Evolutionary conservation across 768 basidiomycete species (phyloP).

Genomic region (Serendipita sp.): DNA sequence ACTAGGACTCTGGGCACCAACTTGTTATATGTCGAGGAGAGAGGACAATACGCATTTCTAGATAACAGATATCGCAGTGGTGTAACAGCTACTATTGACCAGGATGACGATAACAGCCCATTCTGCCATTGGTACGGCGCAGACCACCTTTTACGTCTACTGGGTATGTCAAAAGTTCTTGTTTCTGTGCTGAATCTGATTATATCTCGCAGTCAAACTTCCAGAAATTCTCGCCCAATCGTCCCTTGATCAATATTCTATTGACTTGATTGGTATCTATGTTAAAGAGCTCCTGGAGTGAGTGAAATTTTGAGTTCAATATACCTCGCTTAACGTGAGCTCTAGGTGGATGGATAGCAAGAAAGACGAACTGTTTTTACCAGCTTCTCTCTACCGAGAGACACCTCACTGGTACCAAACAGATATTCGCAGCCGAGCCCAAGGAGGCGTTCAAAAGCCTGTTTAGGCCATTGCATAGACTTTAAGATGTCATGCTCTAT

Average conservation of each 20-base stretch:
- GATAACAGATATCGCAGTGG: constrained; percentile 1
- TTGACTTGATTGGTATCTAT: not conserved
- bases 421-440: not conserved
- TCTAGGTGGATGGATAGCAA: not conserved
- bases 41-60: constrained; percentile 2
- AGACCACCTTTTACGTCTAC: not conserved
- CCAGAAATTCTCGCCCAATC: not conserved
- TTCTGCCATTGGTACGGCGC: not conserved
- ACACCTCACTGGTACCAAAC: not conserved
- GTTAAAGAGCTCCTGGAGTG: not conserved
- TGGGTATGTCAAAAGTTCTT: not conserved
- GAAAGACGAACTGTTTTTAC: not conserved
- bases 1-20: not conserved
- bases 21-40: not conserved
- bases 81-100: not conserved
- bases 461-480: too few relatives aligned
- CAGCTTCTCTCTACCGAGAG: not conserved
- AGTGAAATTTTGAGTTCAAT: not conserved
- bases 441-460: not conserved
- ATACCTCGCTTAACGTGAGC: not conserved
- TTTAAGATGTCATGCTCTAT: too few relatives aligned
- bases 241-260: not conserved
- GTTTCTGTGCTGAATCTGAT: not conserved
- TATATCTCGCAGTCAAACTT: not conserved
- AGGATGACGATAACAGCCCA: not conserved